Evolutionary conservation across 164 flowering plant species (phyloP).

Genomic region (Macadamia integrifolia): DNA sequence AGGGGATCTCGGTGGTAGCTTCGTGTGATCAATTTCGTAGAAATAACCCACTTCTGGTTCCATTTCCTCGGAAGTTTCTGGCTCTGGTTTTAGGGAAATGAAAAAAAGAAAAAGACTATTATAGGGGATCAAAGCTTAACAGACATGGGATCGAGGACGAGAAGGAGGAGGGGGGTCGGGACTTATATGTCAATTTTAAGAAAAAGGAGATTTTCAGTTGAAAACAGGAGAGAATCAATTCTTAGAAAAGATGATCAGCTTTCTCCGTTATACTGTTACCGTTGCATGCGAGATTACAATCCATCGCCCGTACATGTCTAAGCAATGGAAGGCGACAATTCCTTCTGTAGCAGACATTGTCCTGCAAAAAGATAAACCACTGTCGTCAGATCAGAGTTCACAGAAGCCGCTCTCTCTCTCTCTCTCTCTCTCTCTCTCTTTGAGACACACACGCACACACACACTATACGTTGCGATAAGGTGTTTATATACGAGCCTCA

Average conservation of each 20-base stretch:
- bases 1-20: slow-evolving; percentile 42
- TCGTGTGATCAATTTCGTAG: slow-evolving; percentile 54
- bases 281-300: slow-evolving; percentile 2
- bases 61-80: slow-evolving; percentile 17
- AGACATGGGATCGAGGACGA: too few species aligned
- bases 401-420: not conserved
- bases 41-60: slow-evolving; percentile 31
- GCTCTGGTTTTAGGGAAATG: too few species aligned
- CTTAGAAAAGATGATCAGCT: not conserved
- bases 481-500: too few species aligned
- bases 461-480: not conserved
- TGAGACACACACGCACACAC: not conserved
- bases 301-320: not conserved
- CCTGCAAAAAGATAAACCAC: slow-evolving; percentile 6
- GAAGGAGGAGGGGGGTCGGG: not conserved
- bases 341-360: not conserved
- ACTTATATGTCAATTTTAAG: not conserved
- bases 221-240: not conserved
- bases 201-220: not conserved
- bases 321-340: not conserved
- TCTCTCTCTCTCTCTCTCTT: not conserved
- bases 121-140: too few species aligned
- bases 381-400: not conserved
- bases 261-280: not conserved
- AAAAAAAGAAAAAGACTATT: too few species aligned